Evolutionary conservation across 805 yeast genomes (phyloP).

Genomic region (Teunomyces barrocoloradensis): DNA sequence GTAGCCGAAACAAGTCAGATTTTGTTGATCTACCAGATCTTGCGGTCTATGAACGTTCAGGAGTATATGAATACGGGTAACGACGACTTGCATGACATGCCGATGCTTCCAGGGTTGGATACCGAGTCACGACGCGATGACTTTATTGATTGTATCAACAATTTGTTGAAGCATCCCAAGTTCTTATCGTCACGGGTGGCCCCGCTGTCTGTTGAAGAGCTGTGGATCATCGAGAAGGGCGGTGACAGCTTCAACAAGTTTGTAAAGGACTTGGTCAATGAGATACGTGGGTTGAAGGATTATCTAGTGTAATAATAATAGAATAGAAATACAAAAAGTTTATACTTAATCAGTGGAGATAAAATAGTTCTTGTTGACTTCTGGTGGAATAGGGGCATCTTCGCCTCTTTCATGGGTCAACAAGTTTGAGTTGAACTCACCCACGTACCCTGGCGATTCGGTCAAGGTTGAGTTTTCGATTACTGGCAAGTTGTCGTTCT

Average conservation of each 20-base stretch:
- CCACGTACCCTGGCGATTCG: slow-evolving; percentile 25
- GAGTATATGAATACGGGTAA: slow-evolving; percentile 34
- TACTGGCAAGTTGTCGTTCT: slow-evolving; percentile 15
- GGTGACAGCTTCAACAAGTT: slow-evolving; percentile 29
- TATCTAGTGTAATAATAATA: slow-evolving; percentile 22
- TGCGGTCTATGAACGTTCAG: slow-evolving; percentile 52
- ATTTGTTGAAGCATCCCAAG: slow-evolving; percentile 83
- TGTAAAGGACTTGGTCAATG: slow-evolving; percentile 46
- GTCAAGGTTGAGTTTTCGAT: slow-evolving; percentile 39
- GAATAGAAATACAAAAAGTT: not conserved
- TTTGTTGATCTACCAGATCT: slow-evolving; percentile 57
- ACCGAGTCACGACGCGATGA: slow-evolving; percentile 55
- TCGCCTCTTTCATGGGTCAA: slow-evolving; percentile 17
- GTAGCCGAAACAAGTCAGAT: slow-evolving; percentile 53
- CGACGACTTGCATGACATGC: slow-evolving; percentile 24
- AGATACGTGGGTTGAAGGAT: slow-evolving; percentile 52
- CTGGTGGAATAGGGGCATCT: slow-evolving; percentile 39
- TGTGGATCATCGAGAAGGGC: slow-evolving; percentile 50
- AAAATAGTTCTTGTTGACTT: slow-evolving; percentile 18
- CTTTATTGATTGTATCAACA: slow-evolving; percentile 60
- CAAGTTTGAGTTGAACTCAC: slow-evolving; percentile 14
- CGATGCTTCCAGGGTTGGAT: slow-evolving; percentile 59
- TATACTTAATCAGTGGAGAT: slow-evolving; percentile 8
- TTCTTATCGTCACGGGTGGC: slow-evolving; percentile 67
- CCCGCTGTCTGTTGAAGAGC: slow-evolving; percentile 65